Base-by-base conservation (phyloP, 495 filamentous ascomycete species). In the Aspergillus sparsus region DNA sequence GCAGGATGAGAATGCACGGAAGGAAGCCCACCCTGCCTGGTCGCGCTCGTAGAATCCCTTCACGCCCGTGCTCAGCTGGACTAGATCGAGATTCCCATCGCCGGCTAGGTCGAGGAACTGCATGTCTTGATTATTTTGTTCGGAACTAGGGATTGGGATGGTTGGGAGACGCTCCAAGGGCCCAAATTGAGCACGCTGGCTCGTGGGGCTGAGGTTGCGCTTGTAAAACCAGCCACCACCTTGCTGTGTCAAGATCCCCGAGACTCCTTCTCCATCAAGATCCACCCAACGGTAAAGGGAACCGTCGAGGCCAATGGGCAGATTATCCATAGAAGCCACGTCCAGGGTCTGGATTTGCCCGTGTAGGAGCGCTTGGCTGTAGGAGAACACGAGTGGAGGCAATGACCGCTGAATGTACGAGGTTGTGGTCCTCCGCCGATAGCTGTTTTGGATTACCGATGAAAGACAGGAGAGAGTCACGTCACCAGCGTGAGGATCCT, bases 201-300 rank as follows among this genome's bases (percentile, higher is more conserved):
- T 33, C 6, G 15, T 13, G 4, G 52, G n/a, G n/a, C 52, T 55
- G 3, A 12, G 37, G 18, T 52, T 51, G 12, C 46, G 56, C 33
- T 13, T 21, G 27, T 59, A 59, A 33, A 11, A 51, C 56, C 56
- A 59, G 18, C 36, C 15, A 10, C 33, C 44, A n/a, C 15, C 35
- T 7, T 39, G 13, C 11, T 10, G 7, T 13, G 47, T 27, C 2
- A 59, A 37, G 6, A 59, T 18, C 10, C 56, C 56, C 6, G 56
- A 36, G 2, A 41, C 1, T 32, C 56, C 56, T 7, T 59, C 56
- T 13, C 56, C 56, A 32, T 59, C 35, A 4, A 59, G 56, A 39
- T 59, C 56, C 8, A 59, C 8, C 56, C 47, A 59, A 42, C 36
- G 53, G 9, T 50, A 34, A 18, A 50, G 7, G 3, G 47, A 32